Evolutionary conservation across 73 alveolate genomes (phyloP).

Genomic region (Symbiodinium natans): DNA sequence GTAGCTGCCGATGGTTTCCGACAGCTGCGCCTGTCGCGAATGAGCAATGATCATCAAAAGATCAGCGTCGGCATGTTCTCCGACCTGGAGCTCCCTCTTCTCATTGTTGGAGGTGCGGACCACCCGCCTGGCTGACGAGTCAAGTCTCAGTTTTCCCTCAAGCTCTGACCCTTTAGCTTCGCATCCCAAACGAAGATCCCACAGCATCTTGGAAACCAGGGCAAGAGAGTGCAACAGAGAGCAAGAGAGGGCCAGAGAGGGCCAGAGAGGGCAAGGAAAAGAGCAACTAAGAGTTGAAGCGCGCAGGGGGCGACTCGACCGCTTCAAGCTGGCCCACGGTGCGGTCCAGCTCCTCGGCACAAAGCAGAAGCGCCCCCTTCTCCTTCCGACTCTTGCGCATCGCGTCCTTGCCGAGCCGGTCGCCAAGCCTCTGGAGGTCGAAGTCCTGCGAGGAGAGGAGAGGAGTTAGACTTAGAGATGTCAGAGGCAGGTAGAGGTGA

Average conservation of each 20-base stretch:
- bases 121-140: conserved; percentile 67
- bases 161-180: too few relatives aligned
- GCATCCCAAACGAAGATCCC: too few relatives aligned
- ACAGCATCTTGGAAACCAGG: too few relatives aligned
- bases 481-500: too few relatives aligned
- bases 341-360: conserved; percentile 71
- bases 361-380: neutral
- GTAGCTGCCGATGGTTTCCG: conserved; percentile 79
- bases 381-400: neutral
- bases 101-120: conserved; percentile 79
- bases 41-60: neutral
- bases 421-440: conserved; percentile 46
- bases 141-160: too few relatives aligned
- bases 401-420: conserved; percentile 66
- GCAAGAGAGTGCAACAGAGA: too few relatives aligned
- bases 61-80: neutral
- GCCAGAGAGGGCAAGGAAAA: too few relatives aligned
- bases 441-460: conserved; percentile 57
- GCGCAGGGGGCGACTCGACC: conserved; percentile 29
- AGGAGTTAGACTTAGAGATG: too few relatives aligned
- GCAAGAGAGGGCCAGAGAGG: too few relatives aligned
- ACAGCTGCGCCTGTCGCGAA: conserved; percentile 43
- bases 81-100: conserved; percentile 63
- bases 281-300: too few relatives aligned
- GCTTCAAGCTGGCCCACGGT: conserved; percentile 77